Base-by-base conservation (phyloP, 1,139 yeast species). In the Torulaspora globosa region DNA sequence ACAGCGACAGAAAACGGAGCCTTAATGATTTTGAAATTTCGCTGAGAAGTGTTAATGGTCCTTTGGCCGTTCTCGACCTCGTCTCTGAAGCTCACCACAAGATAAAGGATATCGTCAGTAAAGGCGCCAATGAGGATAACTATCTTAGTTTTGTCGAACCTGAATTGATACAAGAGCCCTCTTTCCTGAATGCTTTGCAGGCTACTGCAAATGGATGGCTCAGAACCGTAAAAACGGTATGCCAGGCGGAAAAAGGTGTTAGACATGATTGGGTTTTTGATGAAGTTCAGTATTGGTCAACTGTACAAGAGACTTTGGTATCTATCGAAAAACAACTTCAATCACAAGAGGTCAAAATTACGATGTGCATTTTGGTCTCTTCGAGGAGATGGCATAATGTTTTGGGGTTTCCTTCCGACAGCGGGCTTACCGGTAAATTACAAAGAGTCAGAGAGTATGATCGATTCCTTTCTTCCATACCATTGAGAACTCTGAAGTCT, bases 371-470 rank as follows among this genome's bases (percentile, higher is more conserved):
- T 1, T 70, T 90, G 47, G 78, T 79, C 50, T 70, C 75, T 30
- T 89, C 90, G 3, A 88, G 86, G 54, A 72, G 97, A 54, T 85
- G 83, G 58, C 95, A 86, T 58, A 82, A 88, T 0, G 82, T 94
- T 0, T 76, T 82, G 19, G 76, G 86, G 27, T 83, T 89, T 57
- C 69, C 80, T 30, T 78, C 86, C 11, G 95, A 86, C 58, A 80
- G 84, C 1, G 89, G 90, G 0, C 67, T 90, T 27, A 70, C 73
- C 34, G 83, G 80, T 24, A 78, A 86, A 16, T 56, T 79, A 14
- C 71, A 71, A 7, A 68, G 69, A 34, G 77, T 88, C 0, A 69
- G 70, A 16, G 70, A 73, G 18, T 81, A 80, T 59, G 82, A 81
- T 54, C 76, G 79, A 8, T 68, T 90, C 26, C 70, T 88, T 59